Conservation (phyloP, 2,329 filamentous ascomycete species). For the Stachybotrys elegans region DNA sequence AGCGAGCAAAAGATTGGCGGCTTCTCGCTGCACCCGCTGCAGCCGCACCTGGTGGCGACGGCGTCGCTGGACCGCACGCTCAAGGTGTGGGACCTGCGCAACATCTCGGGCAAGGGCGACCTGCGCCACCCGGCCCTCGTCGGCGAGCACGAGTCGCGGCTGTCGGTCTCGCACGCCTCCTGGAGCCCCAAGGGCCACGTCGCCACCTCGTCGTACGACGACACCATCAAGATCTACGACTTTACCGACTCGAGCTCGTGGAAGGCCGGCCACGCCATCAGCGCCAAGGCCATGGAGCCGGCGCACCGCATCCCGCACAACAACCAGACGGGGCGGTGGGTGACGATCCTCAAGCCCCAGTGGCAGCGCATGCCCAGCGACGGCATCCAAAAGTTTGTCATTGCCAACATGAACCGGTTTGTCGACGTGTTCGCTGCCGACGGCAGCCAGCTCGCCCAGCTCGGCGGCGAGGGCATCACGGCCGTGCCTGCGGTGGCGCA, state of each 20-base stretch:
- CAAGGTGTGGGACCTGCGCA: conserved; percentile 88
- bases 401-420: conserved; percentile 97
- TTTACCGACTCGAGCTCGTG: conserved; percentile 59
- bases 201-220: conserved; percentile 90
- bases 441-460: conserved; percentile 82
- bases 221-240: conserved; percentile 89
- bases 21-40: conserved; percentile 75
- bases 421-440: conserved; percentile 82
- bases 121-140: conserved; percentile 61
- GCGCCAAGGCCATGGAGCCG: conserved; percentile 62
- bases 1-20: conserved; percentile 95
- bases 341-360: conserved; percentile 75
- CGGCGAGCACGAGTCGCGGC: conserved; percentile 73
- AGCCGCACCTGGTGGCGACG: conserved; percentile 80
- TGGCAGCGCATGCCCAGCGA: conserved; percentile 82
- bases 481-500: conserved; percentile 90
- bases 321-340: conserved; percentile 93
- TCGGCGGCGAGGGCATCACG: conserved; percentile 85
- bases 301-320: conserved; percentile 72
- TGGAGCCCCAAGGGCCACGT: conserved; percentile 83
- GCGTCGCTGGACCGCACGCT: conserved; percentile 85
- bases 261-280: conserved; percentile 53
- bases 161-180: conserved; percentile 88
- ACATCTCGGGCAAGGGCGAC: conserved; percentile 61
- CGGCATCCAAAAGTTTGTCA: conserved; percentile 79